These are phyloP conservation scores for Neofusicoccum cordaticola DNA, from an alignment of 2,329 filamentous ascomycete species.

Conservation along the genomic window DNA sequence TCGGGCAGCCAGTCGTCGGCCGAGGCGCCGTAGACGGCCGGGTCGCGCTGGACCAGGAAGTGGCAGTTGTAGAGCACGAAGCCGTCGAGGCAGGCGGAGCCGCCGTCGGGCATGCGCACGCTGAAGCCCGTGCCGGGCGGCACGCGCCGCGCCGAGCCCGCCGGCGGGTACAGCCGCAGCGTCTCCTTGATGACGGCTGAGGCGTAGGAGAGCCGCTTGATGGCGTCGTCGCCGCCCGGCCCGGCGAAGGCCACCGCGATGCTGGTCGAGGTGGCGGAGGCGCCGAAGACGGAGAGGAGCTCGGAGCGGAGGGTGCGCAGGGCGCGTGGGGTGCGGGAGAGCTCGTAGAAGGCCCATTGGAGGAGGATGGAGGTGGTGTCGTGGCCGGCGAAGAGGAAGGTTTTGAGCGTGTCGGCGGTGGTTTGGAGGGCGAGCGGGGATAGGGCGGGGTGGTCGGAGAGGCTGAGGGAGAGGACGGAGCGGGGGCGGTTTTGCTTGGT, in stretches of 20 bases:
- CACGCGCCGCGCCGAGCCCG: slow-evolving; percentile 10
- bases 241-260: not conserved
- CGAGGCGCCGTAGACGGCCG: slow-evolving; percentile 28
- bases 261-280: not conserved
- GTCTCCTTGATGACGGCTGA: slow-evolving; percentile 37
- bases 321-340: slow-evolving; percentile 17
- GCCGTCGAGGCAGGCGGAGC: not conserved
- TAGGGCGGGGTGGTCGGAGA: slow-evolving; percentile 16
- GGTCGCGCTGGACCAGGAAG: slow-evolving; percentile 24
- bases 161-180: slow-evolving; percentile 32
- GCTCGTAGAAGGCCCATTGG: slow-evolving; percentile 21
- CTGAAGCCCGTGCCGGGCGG: not conserved
- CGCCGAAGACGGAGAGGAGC: slow-evolving; percentile 32
- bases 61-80: not conserved
- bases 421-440: slow-evolving; percentile 16
- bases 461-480: slow-evolving; percentile 8
- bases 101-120: not conserved
- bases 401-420: slow-evolving; percentile 23
- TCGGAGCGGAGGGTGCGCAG: slow-evolving; percentile 26
- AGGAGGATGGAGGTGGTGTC: slow-evolving; percentile 30
- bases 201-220: slow-evolving; percentile 32
- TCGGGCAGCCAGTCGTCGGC: slow-evolving; percentile 12
- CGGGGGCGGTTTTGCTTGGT: not conserved
- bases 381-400: slow-evolving; percentile 37
- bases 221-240: slow-evolving; percentile 13